A percentile compares a stretch with the other conserved stretches of the same genome.
These are phyloP conservation scores for Candida sonorensis DNA, from an alignment of 805 yeast genomes.

Conservation along the genomic window DNA sequence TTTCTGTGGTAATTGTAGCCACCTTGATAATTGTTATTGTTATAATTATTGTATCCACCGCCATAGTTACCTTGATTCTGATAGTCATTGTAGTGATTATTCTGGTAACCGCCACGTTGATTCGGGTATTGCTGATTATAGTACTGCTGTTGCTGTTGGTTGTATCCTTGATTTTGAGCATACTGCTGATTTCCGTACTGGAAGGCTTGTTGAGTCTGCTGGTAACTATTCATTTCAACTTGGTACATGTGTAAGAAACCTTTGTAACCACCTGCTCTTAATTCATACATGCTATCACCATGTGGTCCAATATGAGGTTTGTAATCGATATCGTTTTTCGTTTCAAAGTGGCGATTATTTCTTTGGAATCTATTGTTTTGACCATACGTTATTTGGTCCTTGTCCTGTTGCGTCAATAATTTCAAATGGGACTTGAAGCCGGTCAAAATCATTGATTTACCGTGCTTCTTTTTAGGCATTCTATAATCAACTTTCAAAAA, in stretches of 20 bases:
- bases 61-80: conserved; percentile 11
- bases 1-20: conserved; percentile 3
- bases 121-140: conserved; percentile 11
- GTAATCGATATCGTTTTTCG: conserved; percentile 25
- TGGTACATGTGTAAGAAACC: conserved; percentile 32
- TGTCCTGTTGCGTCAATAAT: conserved; percentile 63
- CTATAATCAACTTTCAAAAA: conserved; percentile 44
- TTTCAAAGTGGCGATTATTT: conserved; percentile 21
- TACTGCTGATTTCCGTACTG: conserved; percentile 11
- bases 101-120: neutral
- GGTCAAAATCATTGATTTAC: conserved; percentile 78
- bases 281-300: conserved; percentile 36
- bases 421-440: conserved; percentile 64
- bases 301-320: conserved; percentile 44
- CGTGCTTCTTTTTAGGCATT: conserved; percentile 52
- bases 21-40: conserved; percentile 4
- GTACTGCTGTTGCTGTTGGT: conserved; percentile 8
- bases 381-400: conserved; percentile 50
- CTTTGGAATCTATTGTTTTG: conserved; percentile 29
- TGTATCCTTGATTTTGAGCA: conserved; percentile 3
- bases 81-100: conserved; percentile 5
- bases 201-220: conserved; percentile 11
- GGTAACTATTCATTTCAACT: conserved; percentile 20
- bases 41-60: conserved; percentile 7
- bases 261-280: conserved; percentile 46